Percentiles rank a stretch among this genome's conserved stretches.
Evolutionary conservation across 352 stramenopile species (phyloP).

Genomic region (Elongisporangium prolatum): DNA sequence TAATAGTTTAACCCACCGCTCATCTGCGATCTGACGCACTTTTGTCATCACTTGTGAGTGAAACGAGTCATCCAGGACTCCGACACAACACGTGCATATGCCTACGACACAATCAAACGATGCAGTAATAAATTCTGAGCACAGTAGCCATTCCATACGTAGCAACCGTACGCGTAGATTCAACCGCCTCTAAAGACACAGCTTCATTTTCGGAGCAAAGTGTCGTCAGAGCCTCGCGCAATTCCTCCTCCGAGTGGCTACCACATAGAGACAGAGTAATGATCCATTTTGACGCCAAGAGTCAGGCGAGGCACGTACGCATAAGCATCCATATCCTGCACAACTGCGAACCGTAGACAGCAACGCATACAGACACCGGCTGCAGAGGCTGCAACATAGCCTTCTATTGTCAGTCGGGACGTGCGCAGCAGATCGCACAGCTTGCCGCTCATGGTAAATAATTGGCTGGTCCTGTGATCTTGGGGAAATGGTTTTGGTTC

Average conservation of each 20-base stretch:
- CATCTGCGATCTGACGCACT: conserved; percentile 26
- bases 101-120: background rate
- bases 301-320: conserved; percentile 23
- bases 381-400: conserved; percentile 1
- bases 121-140: background rate
- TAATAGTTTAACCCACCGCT: conserved; percentile 16
- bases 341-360: conserved; percentile 52
- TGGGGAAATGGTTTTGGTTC: too few species aligned
- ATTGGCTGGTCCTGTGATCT: background rate
- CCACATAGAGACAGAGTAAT: conserved; percentile 5
- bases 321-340: conserved; percentile 45
- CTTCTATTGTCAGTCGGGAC: background rate
- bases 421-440: conserved; percentile 6
- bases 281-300: conserved; percentile 1
- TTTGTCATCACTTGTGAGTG: conserved; percentile 37
- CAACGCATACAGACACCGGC: conserved; percentile 59
- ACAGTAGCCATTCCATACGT: background rate
- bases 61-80: conserved; percentile 44
- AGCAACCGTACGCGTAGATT: background rate
- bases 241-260: conserved; percentile 25
- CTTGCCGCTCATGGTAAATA: conserved; percentile 17
- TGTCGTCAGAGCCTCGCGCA: conserved; percentile 16
- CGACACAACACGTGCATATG: conserved; percentile 62
- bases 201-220: background rate
- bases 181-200: background rate